Evolutionary conservation across 805 yeast genomes (phyloP).

Genomic region (Kodamaea neixiangensis): DNA sequence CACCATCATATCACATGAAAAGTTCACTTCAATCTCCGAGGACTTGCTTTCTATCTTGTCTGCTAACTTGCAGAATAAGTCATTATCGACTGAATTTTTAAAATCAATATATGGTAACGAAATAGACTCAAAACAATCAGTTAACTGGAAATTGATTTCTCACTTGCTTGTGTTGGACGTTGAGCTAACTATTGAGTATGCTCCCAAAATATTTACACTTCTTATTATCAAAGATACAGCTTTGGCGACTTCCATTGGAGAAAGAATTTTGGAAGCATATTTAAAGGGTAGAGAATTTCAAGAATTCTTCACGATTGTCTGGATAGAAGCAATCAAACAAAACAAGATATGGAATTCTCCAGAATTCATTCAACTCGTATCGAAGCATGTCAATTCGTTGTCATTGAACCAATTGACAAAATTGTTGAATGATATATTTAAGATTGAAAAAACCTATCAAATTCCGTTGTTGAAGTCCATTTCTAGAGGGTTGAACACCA

Average conservation of each 20-base stretch:
- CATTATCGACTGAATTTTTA: slow-evolving; percentile 55
- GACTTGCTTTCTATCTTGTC: slow-evolving; percentile 49
- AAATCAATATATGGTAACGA: slow-evolving; percentile 38
- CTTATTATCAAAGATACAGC: slow-evolving; percentile 3
- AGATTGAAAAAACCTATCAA: slow-evolving; percentile 5
- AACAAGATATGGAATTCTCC: slow-evolving; percentile 24
- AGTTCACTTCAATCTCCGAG: slow-evolving; percentile 44
- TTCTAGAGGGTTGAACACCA: slow-evolving; percentile 44
- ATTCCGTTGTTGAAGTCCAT: slow-evolving; percentile 21
- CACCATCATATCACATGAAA: slow-evolving; percentile 31
- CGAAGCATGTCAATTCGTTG: slow-evolving; percentile 43
- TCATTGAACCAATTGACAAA: slow-evolving; percentile 47
- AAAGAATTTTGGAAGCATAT: slow-evolving; percentile 47
- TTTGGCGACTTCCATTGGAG: slow-evolving; percentile 18
- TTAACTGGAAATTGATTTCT: slow-evolving; percentile 49
- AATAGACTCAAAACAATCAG: slow-evolving; percentile 15
- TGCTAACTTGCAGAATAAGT: slow-evolving; percentile 42
- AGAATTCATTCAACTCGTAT: slow-evolving; percentile 36
- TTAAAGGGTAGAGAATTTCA: slow-evolving; percentile 59
- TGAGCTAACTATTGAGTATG: slow-evolving; percentile 54
- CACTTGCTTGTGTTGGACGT: slow-evolving; percentile 55
- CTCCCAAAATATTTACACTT: slow-evolving; percentile 31
- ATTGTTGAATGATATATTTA: slow-evolving; percentile 10
- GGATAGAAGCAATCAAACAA: slow-evolving; percentile 35
- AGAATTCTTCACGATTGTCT: slow-evolving; percentile 46